Percentiles rank a stretch among this genome's conserved stretches.
phyloP scores from a whole-genome alignment of 1,284 basidiomycete species.

The Chondrostereum purpureum region DNA sequence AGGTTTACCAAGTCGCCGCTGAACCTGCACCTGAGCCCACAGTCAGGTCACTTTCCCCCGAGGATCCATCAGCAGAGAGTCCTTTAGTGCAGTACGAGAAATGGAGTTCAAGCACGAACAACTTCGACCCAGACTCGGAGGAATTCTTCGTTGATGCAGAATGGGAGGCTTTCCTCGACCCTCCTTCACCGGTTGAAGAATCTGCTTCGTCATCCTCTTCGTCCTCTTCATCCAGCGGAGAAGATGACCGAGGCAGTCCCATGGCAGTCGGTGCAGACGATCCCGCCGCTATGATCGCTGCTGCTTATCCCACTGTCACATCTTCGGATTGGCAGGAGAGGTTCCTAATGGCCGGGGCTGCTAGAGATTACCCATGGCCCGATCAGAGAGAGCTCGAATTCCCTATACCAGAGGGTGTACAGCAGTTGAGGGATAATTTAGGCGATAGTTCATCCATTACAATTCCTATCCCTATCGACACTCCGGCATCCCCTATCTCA shows the following conservation, averaged over 20 bases:
- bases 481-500: constrained; percentile 10
- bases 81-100: constrained; percentile 31
- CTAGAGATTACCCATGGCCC: not conserved
- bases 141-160: constrained; percentile 67
- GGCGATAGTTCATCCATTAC: not conserved
- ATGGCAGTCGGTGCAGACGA: constrained; percentile 35
- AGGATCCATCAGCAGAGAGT: not conserved
- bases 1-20: not conserved
- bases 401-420: not conserved
- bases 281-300: constrained; percentile 27
- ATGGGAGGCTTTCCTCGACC: constrained; percentile 60
- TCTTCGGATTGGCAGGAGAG: constrained; percentile 1
- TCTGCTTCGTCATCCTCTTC: constrained; percentile 19
- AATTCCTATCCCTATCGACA: not conserved
- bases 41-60: not conserved
- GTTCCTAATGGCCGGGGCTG: not conserved
- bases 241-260: constrained; percentile 33
- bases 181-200: constrained; percentile 24
- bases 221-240: constrained; percentile 26
- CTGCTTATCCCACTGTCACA: constrained; percentile 22
- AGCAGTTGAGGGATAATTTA: not conserved
- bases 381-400: not conserved
- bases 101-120: constrained; percentile 50
- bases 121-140: constrained; percentile 78
- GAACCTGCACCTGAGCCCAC: not conserved